A percentile compares a stretch with the other conserved stretches of the same genome.
Evolutionary conservation across 2,329 filamentous ascomycete species (phyloP).

Genomic region (Colletotrichum musicola): DNA sequence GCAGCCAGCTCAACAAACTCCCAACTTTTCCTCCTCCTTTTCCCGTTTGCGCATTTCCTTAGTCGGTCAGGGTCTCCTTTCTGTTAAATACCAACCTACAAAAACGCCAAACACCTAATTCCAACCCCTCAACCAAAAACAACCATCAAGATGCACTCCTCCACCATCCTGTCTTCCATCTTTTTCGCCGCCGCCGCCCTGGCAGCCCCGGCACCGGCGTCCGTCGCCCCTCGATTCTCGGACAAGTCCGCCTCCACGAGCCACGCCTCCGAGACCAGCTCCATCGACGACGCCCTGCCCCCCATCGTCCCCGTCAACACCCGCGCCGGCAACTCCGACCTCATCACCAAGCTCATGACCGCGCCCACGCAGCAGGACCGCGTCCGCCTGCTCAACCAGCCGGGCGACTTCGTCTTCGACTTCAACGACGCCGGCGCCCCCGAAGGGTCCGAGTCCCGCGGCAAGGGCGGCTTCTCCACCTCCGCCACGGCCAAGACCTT

Average conservation of each 20-base stretch:
- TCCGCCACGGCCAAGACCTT: conserved; percentile 61
- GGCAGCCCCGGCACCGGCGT: conserved; percentile 27
- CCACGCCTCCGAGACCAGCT: conserved; percentile 12
- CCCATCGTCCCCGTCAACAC: conserved; percentile 55
- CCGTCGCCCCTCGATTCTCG: too few relatives aligned
- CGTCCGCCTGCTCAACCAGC: conserved; percentile 48
- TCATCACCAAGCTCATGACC: conserved; percentile 59
- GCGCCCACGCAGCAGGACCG: conserved; percentile 47
- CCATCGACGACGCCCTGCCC: conserved; percentile 43
- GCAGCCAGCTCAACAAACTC: background rate
- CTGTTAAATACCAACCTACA: background rate
- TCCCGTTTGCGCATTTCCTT: conserved; percentile 18
- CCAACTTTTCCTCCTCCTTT: background rate
- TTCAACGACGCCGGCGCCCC: conserved; percentile 48
- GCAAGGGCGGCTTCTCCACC: conserved; percentile 54
- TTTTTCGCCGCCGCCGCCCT: conserved; percentile 38
- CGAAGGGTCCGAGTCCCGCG: conserved; percentile 38
- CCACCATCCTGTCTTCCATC: conserved; percentile 32
- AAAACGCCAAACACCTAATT: background rate
- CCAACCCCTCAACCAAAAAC: background rate
- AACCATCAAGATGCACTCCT: conserved; percentile 35
- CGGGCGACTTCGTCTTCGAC: conserved; percentile 57
- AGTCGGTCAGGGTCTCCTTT: conserved; percentile 10
- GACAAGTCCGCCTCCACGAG: background rate
- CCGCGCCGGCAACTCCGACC: conserved; percentile 58